Conservation (phyloP, 2,329 filamentous ascomycete species). For the Colletotrichum cordylinicola region DNA sequence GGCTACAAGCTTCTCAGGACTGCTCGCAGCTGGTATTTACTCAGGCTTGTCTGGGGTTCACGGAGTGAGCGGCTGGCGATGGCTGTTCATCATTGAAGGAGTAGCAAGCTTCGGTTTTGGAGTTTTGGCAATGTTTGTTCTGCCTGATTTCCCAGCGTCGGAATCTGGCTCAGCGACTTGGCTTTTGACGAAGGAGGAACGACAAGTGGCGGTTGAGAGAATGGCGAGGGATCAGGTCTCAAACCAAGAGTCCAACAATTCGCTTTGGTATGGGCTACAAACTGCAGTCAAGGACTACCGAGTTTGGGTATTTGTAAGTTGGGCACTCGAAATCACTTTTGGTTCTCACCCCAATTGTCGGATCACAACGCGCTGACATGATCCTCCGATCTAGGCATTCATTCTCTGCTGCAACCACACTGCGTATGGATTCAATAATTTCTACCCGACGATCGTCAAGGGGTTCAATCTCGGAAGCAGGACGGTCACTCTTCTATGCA, state of each 20-base stretch:
- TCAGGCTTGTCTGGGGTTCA: neutral
- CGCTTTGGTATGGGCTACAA: slow-evolving; percentile 21
- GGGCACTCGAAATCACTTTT: accelerated
- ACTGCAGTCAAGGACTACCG: slow-evolving; percentile 25
- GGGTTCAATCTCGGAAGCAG: slow-evolving; percentile 29
- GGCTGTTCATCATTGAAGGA: neutral
- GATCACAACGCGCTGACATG: neutral
- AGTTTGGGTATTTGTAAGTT: slow-evolving; percentile 27
- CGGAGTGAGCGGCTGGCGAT: neutral
- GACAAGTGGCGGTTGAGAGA: slow-evolving; percentile 8
- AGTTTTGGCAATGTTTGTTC: neutral
- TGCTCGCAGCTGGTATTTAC: slow-evolving; percentile 22
- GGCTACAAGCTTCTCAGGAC: neutral
- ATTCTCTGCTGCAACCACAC: slow-evolving; percentile 25
- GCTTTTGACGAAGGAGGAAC: neutral
- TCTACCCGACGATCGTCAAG: slow-evolving; percentile 33
- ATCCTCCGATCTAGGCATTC: neutral
- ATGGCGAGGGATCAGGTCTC: slow-evolving; percentile 24
- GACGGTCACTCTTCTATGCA: slow-evolving; percentile 35
- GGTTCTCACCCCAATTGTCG: neutral
- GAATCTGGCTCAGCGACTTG: neutral
- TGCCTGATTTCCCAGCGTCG: neutral
- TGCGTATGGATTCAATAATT: slow-evolving; percentile 27
- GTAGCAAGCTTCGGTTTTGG: neutral
- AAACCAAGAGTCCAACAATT: neutral